Percentiles rank a stretch among this genome's conserved stretches.
phyloP scores from a whole-genome alignment of 371 early-diverging fungal species.

The Zychaea mexicana region DNA sequence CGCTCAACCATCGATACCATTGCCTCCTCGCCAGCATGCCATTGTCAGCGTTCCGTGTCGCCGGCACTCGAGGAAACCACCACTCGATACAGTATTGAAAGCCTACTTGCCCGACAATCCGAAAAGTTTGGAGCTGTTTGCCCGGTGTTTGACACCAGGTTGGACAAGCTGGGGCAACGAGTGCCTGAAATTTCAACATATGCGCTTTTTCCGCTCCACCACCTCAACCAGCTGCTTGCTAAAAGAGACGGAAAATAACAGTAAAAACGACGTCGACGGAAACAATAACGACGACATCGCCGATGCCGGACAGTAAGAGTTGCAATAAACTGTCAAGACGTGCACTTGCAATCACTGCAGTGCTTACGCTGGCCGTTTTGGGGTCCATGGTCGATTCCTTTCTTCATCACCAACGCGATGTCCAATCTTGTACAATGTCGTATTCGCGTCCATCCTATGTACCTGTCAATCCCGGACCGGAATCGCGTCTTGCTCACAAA shows the following conservation, averaged over 20 bases:
- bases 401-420: slow-evolving; percentile 61
- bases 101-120: slow-evolving; percentile 24
- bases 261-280: not conserved
- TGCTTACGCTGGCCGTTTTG: not conserved
- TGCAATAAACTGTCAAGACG: not conserved
- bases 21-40: slow-evolving; percentile 12
- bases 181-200: slow-evolving; percentile 63
- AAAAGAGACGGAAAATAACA: too few species aligned
- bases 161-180: slow-evolving; percentile 84
- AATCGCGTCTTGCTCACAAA: slow-evolving; percentile 61
- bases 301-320: not conserved
- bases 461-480: slow-evolving; percentile 48
- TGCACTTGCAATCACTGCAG: not conserved
- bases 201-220: slow-evolving; percentile 24
- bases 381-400: slow-evolving; percentile 35
- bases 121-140: slow-evolving; percentile 71
- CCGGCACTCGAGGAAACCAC: slow-evolving; percentile 75
- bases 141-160: slow-evolving; percentile 62
- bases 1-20: too few species aligned
- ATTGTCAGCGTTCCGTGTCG: slow-evolving; percentile 61
- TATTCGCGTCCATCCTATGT: slow-evolving; percentile 79
- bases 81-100: slow-evolving; percentile 31
- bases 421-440: slow-evolving; percentile 75
- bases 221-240: too few species aligned
- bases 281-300: not conserved